These are phyloP conservation scores for Scenedesmus sp. DNA, from an alignment of 163 green algal genomes.

Conservation along the genomic window DNA sequence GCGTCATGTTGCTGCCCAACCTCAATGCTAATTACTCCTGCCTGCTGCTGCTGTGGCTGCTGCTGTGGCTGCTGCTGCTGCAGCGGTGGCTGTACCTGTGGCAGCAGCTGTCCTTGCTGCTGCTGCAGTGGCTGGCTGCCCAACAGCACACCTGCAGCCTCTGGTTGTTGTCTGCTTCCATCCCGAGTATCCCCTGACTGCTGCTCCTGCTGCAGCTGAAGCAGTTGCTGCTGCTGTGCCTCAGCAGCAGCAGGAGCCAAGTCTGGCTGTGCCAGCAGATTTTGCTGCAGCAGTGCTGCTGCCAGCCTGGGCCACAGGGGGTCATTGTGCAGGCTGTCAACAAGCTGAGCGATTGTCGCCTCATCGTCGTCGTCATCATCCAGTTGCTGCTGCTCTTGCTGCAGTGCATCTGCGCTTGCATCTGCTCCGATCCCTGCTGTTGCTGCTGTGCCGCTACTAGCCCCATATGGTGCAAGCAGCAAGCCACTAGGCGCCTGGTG, in stretches of 20 bases:
- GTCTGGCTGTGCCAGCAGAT: background rate
- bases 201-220: background rate
- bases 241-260: background rate
- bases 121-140: background rate
- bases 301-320: background rate
- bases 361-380: background rate
- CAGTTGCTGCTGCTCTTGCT: background rate
- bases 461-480: background rate
- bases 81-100: background rate
- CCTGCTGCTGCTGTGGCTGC: background rate
- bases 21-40: background rate
- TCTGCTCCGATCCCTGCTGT: background rate
- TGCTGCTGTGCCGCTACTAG: background rate
- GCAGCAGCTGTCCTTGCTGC: background rate
- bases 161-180: background rate
- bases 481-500: background rate
- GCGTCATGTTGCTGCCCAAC: background rate
- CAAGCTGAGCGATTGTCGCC: background rate
- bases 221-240: background rate
- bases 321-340: constrained; percentile 1
- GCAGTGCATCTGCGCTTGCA: background rate
- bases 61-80: background rate
- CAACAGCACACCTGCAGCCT: background rate
- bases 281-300: background rate
- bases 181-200: background rate